A percentile compares a stretch with the other conserved stretches of the same genome.
Conservation (phyloP, 2,329 filamentous ascomycete species). For the Xenoacremonium recifei region DNA sequence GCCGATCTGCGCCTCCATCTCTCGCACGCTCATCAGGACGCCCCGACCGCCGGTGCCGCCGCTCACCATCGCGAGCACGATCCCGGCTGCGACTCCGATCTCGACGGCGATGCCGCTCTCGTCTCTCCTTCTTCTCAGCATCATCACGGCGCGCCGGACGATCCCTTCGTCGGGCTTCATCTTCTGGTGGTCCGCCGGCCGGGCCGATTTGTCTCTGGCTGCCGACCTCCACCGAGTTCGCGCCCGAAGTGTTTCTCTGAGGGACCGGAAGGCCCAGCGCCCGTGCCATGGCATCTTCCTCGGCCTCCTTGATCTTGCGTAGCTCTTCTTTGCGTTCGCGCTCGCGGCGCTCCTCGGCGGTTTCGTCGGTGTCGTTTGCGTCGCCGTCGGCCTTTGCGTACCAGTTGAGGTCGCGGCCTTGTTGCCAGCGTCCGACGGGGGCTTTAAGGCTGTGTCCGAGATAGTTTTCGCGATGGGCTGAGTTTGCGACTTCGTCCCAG, state of each 20-base stretch:
- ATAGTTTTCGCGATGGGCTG: slow-evolving; percentile 82
- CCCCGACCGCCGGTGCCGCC: slow-evolving; percentile 30
- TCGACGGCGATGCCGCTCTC: slow-evolving; percentile 36
- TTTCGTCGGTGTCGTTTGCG: slow-evolving; percentile 49
- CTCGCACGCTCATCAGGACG: slow-evolving; percentile 33
- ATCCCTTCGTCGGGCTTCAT: slow-evolving; percentile 26
- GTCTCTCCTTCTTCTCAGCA: slow-evolving; percentile 29
- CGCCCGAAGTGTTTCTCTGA: slow-evolving; percentile 54
- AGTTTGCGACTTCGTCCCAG: slow-evolving; percentile 91
- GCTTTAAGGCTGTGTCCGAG: slow-evolving; percentile 91
- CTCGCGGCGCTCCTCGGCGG: slow-evolving; percentile 55
- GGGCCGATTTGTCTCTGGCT: slow-evolving; percentile 34
- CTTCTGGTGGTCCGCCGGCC: slow-evolving; percentile 20
- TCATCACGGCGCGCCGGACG: slow-evolving; percentile 31
- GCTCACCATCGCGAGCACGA: slow-evolving; percentile 26
- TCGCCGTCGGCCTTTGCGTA: slow-evolving; percentile 58
- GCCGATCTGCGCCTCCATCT: slow-evolving; percentile 18
- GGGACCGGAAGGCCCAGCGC: slow-evolving; percentile 79
- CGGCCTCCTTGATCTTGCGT: slow-evolving; percentile 80
- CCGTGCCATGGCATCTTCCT: slow-evolving; percentile 84
- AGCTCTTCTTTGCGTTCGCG: slow-evolving; percentile 74
- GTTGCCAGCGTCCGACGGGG: slow-evolving; percentile 88
- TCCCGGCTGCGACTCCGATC: slow-evolving; percentile 31
- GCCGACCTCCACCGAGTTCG: slow-evolving; percentile 68
- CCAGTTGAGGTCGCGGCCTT: slow-evolving; percentile 67